Percentiles rank a stretch among this genome's conserved stretches.
These are phyloP conservation scores for Pueraria montana DNA, from an alignment of 306 rosid species.

Conservation along the genomic window DNA sequence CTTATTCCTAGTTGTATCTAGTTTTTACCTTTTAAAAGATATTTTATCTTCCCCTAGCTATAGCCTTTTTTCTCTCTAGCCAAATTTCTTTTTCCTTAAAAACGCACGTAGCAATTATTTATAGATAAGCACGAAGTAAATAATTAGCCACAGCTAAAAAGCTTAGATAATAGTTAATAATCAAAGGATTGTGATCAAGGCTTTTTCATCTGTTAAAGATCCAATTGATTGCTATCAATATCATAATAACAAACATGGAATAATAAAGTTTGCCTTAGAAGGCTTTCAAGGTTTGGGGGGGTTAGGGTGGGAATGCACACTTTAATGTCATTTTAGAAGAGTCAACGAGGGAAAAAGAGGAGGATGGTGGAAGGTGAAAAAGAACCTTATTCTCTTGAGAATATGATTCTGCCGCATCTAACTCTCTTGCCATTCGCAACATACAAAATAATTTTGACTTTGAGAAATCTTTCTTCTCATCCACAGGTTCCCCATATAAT, in stretches of 20 bases:
- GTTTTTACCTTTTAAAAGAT: constrained; percentile 9
- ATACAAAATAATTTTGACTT: constrained; percentile 59
- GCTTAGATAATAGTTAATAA: constrained; percentile 26
- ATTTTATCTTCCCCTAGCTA: not conserved
- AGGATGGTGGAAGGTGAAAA: constrained; percentile 57
- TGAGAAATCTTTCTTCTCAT: constrained; percentile 52
- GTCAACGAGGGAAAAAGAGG: constrained; percentile 64
- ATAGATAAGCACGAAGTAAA: constrained; percentile 28
- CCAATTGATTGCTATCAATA: constrained; percentile 45
- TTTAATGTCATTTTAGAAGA: constrained; percentile 51
- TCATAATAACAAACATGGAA: constrained; percentile 49
- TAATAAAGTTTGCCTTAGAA: constrained; percentile 55
- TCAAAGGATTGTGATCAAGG: constrained; percentile 29
- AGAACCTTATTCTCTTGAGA: constrained; percentile 66
- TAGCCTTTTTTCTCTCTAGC: not conserved
- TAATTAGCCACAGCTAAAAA: constrained; percentile 4
- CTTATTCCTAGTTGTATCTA: constrained; percentile 11
- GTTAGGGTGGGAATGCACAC: constrained; percentile 11
- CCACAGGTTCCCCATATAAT: constrained; percentile 52
- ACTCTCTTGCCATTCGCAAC: constrained; percentile 61
- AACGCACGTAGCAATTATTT: constrained; percentile 14
- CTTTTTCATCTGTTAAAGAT: constrained; percentile 41
- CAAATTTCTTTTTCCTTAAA: not conserved
- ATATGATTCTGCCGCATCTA: constrained; percentile 64
- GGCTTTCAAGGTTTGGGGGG: constrained; percentile 32